Evolutionary conservation across 2,329 filamentous ascomycete species (phyloP), one percentile per base, ranked within the genome.

Genomic region (Cytospora schulzeri): DNA sequence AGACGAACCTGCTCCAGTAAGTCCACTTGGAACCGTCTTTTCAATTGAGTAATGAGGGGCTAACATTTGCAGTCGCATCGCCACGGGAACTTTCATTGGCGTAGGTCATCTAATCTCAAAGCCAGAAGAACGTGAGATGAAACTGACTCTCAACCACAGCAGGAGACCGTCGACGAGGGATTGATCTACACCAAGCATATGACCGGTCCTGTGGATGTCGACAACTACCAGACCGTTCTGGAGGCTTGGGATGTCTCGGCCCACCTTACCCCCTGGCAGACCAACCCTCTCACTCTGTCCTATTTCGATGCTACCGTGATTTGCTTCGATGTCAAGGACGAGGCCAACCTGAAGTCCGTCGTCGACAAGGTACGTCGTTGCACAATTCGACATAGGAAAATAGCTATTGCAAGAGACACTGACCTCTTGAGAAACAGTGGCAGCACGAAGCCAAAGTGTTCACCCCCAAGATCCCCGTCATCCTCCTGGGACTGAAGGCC

Each of bases 401-500:
- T 48, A 29, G 17, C 24, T 19, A 8, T 5, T 15, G 8, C 9
- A 26, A 9, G 60, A 15, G 60, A 51, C 22, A 52, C 63, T 68
- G 22, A 67, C 54, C 26, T 64, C 41, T 59, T 7, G 26, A 14
- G 31, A 12, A n/a, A 38, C 31, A 73, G 71, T 73, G 71, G 72
- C 70, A 69, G 29, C 66, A 66, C 38, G 64, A 68, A 26, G 68
- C 70, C 31, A 35, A 69, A 19, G 57, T 50, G 22, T 66, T 66
- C 28, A 68, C 72, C 11, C 65, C 71, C 31, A 68, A 81, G 41
- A 84, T 89, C 3, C 89, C 89, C 22, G 87, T 91, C 68, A 89
- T 92, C 69, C 79, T 92, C 33, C 86, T 91, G 65, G 89, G 89
- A 19, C 77, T 91, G 68, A 91, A 92, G 77, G 91, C 90, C 70